Base-by-base conservation (phyloP, 139 green algal species). In the Chlamydomonas asymmetrica region DNA sequence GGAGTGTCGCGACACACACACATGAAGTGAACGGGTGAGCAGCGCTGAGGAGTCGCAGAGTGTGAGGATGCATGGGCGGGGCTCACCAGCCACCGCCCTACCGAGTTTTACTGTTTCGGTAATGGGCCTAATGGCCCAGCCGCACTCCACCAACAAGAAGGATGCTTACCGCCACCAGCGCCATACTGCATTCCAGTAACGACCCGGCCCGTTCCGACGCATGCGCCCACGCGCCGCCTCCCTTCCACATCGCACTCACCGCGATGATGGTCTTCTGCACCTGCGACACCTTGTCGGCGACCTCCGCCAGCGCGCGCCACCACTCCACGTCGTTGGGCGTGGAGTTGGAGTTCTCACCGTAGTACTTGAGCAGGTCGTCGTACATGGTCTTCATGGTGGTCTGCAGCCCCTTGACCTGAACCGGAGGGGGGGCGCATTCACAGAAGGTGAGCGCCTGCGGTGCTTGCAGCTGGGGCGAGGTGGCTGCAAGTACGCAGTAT, bases 321-420 rank as follows among this genome's bases (percentile, higher is more conserved):
- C 83, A 87, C 43, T 87, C 81, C 0, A 54, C 79, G 63, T 87
- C 81, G 31, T 29, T 63, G 50, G 62, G 48, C 4, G 72, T 81
- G 43, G 71, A 81, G 60, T 87, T 83, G 29, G 70, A 34, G 31
- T 75, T 87, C 72, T 87, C 81, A 7, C 81, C 81, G 41, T 66
- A 83, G 66, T 74, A 87, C n/a, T 63, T 73, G n/a, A 87, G 76
- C 66, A 87, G 16, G 8, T 34, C 25, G 38, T 76, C 74, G 52
- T 81, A 87, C 41, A 64, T 9, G 1, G 27, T 16, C 41, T 73
- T 72, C 16, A 59, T 39, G 59, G 59, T 77, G 67, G 4, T n/a
- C n/a, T n/a, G n/a, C n/a, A n/a, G n/a, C n/a, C n/a, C n/a, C n/a
- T n/a, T n/a, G n/a, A n/a, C n/a, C n/a, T n/a, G n/a, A n/a, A n/a